phyloP scores from a whole-genome alignment of 495 filamentous ascomycete species.

The Aspergillus ellipticus region DNA sequence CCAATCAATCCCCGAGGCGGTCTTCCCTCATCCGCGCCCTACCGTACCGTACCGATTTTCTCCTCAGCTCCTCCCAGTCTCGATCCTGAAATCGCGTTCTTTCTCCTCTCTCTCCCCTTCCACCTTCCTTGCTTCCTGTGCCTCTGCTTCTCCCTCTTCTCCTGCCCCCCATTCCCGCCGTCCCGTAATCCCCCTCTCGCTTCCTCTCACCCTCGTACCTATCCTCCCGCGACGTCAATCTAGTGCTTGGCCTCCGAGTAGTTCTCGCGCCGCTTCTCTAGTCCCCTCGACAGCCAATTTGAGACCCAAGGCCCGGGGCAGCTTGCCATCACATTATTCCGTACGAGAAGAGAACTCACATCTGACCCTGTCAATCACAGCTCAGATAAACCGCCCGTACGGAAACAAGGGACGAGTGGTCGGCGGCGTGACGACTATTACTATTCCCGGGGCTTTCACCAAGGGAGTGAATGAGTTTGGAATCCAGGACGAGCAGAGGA shows the following conservation, averaged over 20 bases:
- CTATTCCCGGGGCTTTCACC: background rate
- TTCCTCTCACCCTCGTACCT: background rate
- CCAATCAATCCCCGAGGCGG: conserved; percentile 2
- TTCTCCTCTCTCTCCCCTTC: background rate
- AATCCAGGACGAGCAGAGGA: background rate
- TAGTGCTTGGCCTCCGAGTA: background rate
- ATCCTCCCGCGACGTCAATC: background rate
- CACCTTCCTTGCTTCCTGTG: conserved; percentile 3
- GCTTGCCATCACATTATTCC: too few relatives aligned
- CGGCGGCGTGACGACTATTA: background rate
- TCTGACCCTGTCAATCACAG: too few relatives aligned
- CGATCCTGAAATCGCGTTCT: conserved; percentile 1
- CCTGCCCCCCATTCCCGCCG: background rate
- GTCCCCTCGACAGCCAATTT: background rate
- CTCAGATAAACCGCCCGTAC: background rate
- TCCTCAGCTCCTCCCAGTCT: conserved; percentile 4
- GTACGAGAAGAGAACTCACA: too few relatives aligned
- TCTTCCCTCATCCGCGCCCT: conserved; percentile 10
- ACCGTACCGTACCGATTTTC: conserved; percentile 3
- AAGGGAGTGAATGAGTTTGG: background rate
- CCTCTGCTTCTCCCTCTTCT: conserved; percentile 2
- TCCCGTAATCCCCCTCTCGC: background rate
- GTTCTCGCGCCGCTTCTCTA: background rate
- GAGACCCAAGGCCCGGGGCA: too few relatives aligned
- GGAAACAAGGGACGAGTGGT: background rate